Base-by-base conservation (phyloP, 108 stramenopile genomes). In the Cyclotella kingstonii region DNA sequence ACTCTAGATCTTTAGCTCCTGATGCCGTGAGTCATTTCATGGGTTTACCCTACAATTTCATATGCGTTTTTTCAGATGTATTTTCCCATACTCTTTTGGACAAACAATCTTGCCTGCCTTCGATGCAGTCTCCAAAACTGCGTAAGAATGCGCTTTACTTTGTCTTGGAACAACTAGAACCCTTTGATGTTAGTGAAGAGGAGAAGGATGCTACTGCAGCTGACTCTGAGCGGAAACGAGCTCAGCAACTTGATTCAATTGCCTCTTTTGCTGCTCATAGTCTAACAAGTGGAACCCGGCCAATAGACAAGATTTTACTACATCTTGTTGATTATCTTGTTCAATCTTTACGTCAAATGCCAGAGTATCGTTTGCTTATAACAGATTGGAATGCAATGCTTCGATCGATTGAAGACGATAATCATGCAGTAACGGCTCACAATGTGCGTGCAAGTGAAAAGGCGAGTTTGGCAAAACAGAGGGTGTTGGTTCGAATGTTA, bases 121-220 rank as follows among this genome's bases (percentile, higher is more conserved):
- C 35, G 4, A 49, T 7, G 22, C 41, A 72, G 71, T 55, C 86
- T 22, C 73, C 77, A 0, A 38, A n/a, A 0, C 85, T 85, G 14
- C 76, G 89, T 4, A 68, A 60, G 36, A 58, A 84, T 67, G 88
- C 90, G 3, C 77, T 94, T 21, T 78, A 86, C 42, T 91, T 94
- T 54, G 74, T 94, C 45, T 47, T 91, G 9, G 90, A 91, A 70
- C 93, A 94, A 64, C 64, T 91, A 17, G 93, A 91, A 59, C 78
- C 86, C 22, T 94, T 94, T 63, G 93, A 94, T 48, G 65, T 70
- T 9, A 83, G 68, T 8, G 79, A 66, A 9, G 76, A 81, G 27
- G 82, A 66, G 2, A 53, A 66, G 15, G 80, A 66, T 38, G 72
- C 31, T 33, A 44, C 42, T 38, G 56, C 27, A 21, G 19, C 26